Percentiles rank a stretch among this genome's conserved stretches.
Conservation (phyloP, 306 rosid genomes). For the Gastrolobium bilobum region DNA sequence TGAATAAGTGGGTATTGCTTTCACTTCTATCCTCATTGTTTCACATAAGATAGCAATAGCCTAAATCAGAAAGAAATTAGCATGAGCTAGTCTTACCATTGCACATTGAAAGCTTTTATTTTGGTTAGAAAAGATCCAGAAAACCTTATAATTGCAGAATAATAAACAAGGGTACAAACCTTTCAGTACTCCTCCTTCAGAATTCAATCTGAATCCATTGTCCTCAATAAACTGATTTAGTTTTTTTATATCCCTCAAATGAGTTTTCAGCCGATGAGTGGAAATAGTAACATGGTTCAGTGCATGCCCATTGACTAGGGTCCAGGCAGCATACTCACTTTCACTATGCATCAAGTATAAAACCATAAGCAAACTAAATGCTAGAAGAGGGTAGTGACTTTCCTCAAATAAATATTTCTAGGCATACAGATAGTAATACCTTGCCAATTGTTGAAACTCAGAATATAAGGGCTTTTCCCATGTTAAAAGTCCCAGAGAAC, state of each 20-base stretch:
- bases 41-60: neutral
- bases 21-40: conserved; percentile 9
- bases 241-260: conserved; percentile 69
- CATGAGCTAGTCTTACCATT: conserved; percentile 13
- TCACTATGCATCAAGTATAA: conserved; percentile 63
- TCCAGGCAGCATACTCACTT: conserved; percentile 99
- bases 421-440: conserved; percentile 56
- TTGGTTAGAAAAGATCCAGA: conserved; percentile 8
- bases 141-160: conserved; percentile 29
- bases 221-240: conserved; percentile 83
- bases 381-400: conserved; percentile 31
- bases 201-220: conserved; percentile 82
- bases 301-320: conserved; percentile 92
- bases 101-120: conserved; percentile 10
- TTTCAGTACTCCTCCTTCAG: conserved; percentile 93
- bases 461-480: conserved; percentile 85
- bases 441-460: conserved; percentile 83
- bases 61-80: conserved; percentile 11
- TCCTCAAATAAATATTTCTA: conserved; percentile 2
- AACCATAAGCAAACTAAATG: conserved; percentile 21
- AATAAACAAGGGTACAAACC: conserved; percentile 58
- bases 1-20: neutral
- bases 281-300: conserved; percentile 93
- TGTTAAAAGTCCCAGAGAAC: conserved; percentile 81
- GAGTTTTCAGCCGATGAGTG: conserved; percentile 79